Conservation (phyloP, 495 filamentous ascomycete species). For the Alectoria sarmentosa region DNA sequence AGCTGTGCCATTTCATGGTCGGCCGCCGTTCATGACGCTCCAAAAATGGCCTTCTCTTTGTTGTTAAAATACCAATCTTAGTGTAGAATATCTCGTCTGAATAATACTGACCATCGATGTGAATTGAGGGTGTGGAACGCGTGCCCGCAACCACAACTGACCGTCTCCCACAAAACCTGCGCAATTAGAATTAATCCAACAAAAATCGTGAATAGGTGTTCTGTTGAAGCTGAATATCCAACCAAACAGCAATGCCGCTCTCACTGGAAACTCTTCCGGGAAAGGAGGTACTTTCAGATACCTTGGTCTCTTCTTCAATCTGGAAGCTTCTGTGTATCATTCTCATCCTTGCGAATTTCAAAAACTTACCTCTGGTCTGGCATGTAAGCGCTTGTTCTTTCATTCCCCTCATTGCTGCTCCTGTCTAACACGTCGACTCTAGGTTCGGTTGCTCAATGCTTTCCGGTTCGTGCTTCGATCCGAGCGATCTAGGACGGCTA, state of each 20-base stretch:
- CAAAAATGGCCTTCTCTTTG: not conserved
- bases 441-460: conserved; percentile 40
- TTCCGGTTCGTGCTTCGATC: conserved; percentile 26
- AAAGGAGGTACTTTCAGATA: conserved; percentile 16
- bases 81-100: conserved; percentile 4
- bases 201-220: not conserved
- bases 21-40: not conserved
- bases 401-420: no score
- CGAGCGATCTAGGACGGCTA: conserved; percentile 17
- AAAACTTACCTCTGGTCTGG: conserved; percentile 55
- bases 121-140: not conserved
- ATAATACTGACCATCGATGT: not conserved
- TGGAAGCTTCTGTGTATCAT: conserved; percentile 49
- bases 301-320: conserved; percentile 19
- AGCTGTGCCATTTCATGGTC: not conserved
- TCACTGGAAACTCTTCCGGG: conserved; percentile 16
- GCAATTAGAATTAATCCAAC: not conserved
- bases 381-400: conserved; percentile 43
- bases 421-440: conserved; percentile 33
- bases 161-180: not conserved
- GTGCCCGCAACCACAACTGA: not conserved
- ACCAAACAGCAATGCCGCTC: conserved; percentile 15
- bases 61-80: conserved; percentile 10
- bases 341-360: conserved; percentile 50
- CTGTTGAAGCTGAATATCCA: not conserved